Base-by-base conservation (phyloP, 768 basidiomycete species). In the Mycena galericulata region DNA sequence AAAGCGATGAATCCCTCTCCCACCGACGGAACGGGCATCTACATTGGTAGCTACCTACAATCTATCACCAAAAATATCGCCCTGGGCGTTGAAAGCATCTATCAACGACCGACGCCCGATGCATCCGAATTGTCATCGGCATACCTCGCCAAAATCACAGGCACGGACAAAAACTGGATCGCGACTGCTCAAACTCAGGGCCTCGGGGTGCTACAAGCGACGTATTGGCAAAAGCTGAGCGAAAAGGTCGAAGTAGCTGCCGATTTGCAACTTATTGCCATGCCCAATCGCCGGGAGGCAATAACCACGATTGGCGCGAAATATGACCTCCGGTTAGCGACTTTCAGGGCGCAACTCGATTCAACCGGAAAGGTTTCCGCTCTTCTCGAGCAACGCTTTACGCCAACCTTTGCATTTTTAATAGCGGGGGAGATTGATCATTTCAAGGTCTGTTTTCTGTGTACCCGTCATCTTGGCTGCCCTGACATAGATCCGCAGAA, bases 341-440 rank as follows among this genome's bases (percentile, higher is more conserved):
- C 94, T 3, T 98, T 98, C 87, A 87, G 96, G 73, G 97, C 96
- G 53, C 97, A 99, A 79, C 71, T 98, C 26, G 98, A 99, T 77
- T 96, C 94, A 58, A 92, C 92, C 29, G 97, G 97, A 49, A 99
- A 99, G 81, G 94, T 99, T 30, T 93, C 95, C 51, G 96, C 97
- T 69, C 80, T 97, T 74, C 89, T 99, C 24, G 98, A 99, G 80
- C 97, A 99, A 81, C 89, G 96, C 60, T 96, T 99, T 79, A 94
- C 95, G 15, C 98, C 98, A 5, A 90, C 94, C 11, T 98, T 99
- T 76, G 90, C 95, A 17, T 98, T 99, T 87, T 79, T 97, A 74
- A 90, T 99, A 50, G 88, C 95, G 20, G 98, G 98, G 12, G 98
- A 99, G 86, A 96, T 99, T 73, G 98, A 99, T 79, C 98, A 99